These are phyloP conservation scores for Closterium sp. DNA, from an alignment of 139 green algal species.

Conservation along the genomic window DNA sequence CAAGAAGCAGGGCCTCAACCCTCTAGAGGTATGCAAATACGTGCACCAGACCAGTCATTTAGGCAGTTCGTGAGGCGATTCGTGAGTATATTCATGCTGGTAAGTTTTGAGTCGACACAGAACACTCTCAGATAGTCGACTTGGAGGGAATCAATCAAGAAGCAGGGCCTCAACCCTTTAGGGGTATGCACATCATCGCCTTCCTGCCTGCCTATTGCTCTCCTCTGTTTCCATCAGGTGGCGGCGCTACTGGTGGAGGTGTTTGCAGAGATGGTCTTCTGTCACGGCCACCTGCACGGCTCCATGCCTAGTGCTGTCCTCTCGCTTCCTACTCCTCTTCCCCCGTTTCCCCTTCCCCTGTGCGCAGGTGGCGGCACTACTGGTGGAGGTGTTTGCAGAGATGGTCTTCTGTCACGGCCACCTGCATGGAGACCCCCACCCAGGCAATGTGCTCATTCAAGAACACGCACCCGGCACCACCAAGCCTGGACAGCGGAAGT, in stretches of 20 bases:
- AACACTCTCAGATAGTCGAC: too few species aligned
- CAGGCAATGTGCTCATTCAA: neutral
- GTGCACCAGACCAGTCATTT: too few species aligned
- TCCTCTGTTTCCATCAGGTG: too few species aligned
- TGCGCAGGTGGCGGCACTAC: constrained; percentile 67
- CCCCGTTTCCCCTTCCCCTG: constrained; percentile 52
- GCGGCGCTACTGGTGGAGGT: constrained; percentile 68
- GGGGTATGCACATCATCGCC: too few species aligned
- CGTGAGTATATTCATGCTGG: too few species aligned
- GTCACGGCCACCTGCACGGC: constrained; percentile 76
- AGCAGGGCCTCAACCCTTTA: constrained; percentile 28
- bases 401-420: neutral
- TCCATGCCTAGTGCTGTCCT: too few species aligned
- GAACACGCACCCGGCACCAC: neutral
- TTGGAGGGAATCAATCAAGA: constrained; percentile 37
- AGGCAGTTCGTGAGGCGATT: too few species aligned
- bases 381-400: too few species aligned
- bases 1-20: constrained; percentile 33
- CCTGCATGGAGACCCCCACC: constrained; percentile 67
- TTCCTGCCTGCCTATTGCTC: too few species aligned
- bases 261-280: constrained; percentile 82
- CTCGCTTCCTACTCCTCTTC: too few species aligned
- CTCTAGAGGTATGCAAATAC: neutral
- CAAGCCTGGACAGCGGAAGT: neutral
- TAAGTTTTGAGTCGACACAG: too few species aligned